Evolutionary conservation across 177 flowering plant species (phyloP).

Genomic region (Vitis hybrid): DNA sequence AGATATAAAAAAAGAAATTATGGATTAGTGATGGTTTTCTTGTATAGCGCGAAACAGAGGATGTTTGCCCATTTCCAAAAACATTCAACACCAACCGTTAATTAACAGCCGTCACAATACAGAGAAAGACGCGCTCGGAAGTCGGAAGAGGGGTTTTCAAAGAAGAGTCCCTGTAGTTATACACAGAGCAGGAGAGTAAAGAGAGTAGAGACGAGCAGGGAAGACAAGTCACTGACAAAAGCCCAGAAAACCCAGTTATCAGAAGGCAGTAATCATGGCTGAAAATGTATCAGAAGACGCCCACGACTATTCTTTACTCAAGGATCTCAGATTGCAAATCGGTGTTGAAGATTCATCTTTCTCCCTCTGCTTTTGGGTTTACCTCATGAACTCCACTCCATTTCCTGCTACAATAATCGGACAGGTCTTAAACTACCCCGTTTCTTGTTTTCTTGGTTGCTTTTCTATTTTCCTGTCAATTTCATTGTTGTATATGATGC

Average conservation of each 20-base stretch:
- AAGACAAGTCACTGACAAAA: background rate
- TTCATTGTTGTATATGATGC: background rate
- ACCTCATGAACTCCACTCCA: constrained; percentile 31
- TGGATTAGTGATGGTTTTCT: background rate
- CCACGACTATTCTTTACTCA: constrained; percentile 33
- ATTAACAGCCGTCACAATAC: constrained; percentile 28
- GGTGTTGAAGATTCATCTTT: constrained; percentile 29
- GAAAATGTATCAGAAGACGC: background rate
- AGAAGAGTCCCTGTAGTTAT: too few species aligned
- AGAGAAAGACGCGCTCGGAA: background rate
- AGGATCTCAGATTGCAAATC: constrained; percentile 46
- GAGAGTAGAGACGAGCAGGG: background rate
- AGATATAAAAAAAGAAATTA: too few species aligned
- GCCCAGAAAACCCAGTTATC: background rate
- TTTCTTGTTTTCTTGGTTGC: background rate
- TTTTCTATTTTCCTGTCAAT: background rate
- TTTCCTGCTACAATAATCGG: constrained; percentile 44
- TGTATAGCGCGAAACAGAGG: background rate
- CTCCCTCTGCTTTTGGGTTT: constrained; percentile 63
- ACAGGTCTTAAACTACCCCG: constrained; percentile 38
- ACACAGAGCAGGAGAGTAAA: constrained; percentile 3
- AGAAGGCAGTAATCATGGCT: constrained; percentile 3
- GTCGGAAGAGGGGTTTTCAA: too few species aligned
- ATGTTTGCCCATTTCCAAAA: background rate
- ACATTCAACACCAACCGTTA: constrained; percentile 28